phyloP scores from a whole-genome alignment of 805 yeast species.

The Teunomyces panamensis region DNA sequence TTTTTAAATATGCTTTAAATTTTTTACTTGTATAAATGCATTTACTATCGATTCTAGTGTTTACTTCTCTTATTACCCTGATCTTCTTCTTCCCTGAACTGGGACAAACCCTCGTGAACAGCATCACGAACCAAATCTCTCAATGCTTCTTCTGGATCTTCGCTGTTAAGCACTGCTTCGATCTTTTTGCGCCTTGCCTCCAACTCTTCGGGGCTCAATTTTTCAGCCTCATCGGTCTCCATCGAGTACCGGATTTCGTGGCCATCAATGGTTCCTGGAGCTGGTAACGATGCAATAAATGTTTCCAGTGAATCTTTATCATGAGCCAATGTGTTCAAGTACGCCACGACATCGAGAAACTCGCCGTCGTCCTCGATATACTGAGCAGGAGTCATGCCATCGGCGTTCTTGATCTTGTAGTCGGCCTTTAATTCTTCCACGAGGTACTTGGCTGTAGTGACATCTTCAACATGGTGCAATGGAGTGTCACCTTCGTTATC shows the following conservation, averaged over 20 bases:
- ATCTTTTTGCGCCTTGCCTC: slow-evolving; percentile 60
- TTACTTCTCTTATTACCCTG: slow-evolving; percentile 15
- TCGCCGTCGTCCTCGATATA: slow-evolving; percentile 84
- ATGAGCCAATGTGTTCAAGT: slow-evolving; percentile 46
- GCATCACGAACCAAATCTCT: slow-evolving; percentile 65
- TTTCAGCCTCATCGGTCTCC: slow-evolving; percentile 43
- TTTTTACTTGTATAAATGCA: not conserved
- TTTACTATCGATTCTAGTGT: not conserved
- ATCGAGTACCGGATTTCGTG: slow-evolving; percentile 58
- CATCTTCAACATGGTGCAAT: slow-evolving; percentile 81
- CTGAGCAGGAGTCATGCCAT: slow-evolving; percentile 71
- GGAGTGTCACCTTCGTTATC: slow-evolving; percentile 96
- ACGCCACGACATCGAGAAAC: slow-evolving; percentile 71
- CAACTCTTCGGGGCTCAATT: slow-evolving; percentile 40
- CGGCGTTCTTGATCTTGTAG: slow-evolving; percentile 58
- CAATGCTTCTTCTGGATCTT: slow-evolving; percentile 76
- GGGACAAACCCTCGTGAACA: slow-evolving; percentile 54
- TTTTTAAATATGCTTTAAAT: not conserved
- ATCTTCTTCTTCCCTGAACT: slow-evolving; percentile 23
- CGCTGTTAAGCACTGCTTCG: slow-evolving; percentile 72
- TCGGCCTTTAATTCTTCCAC: slow-evolving; percentile 71
- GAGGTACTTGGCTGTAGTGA: slow-evolving; percentile 59
- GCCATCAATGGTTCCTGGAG: slow-evolving; percentile 38
- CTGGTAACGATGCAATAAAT: slow-evolving; percentile 28
- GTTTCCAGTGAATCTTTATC: slow-evolving; percentile 16